phyloP scores from a whole-genome alignment of 345 rosid genomes.

The Erysimum cheiranthoides region DNA sequence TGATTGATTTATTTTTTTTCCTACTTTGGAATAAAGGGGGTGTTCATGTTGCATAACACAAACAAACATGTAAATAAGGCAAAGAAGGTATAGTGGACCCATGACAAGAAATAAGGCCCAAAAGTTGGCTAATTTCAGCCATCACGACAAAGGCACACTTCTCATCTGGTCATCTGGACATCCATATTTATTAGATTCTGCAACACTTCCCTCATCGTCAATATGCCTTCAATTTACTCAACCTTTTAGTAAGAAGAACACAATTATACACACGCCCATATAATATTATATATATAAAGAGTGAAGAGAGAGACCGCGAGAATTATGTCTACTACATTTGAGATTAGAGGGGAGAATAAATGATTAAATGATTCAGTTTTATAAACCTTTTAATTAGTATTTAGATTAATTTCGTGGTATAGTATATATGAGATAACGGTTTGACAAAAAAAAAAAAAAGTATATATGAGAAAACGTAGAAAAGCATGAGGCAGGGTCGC shows the following conservation, averaged over 20 bases:
- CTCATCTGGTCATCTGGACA: background rate
- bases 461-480: background rate
- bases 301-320: no score
- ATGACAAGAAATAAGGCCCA: slow-evolving; percentile 24
- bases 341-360: no score
- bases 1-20: background rate
- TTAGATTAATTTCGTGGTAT: background rate
- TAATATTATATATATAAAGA: no score
- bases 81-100: slow-evolving; percentile 28
- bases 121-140: slow-evolving; percentile 32
- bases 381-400: no score
- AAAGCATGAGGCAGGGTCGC: background rate
- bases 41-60: slow-evolving; percentile 23
- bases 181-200: slow-evolving; percentile 4
- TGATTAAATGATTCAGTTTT: background rate
- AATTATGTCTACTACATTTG: no score
- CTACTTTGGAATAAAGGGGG: slow-evolving; percentile 6
- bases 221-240: background rate
- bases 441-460: no score
- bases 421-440: background rate
- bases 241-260: slow-evolving; percentile 1
- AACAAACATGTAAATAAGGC: slow-evolving; percentile 15
- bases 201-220: background rate
- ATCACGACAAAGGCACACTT: slow-evolving; percentile 30
- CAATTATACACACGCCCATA: background rate